Percentiles rank a stretch among this genome's conserved stretches.
Conservation (phyloP, 148 eudicot genomes). For the Silene latifolia region DNA sequence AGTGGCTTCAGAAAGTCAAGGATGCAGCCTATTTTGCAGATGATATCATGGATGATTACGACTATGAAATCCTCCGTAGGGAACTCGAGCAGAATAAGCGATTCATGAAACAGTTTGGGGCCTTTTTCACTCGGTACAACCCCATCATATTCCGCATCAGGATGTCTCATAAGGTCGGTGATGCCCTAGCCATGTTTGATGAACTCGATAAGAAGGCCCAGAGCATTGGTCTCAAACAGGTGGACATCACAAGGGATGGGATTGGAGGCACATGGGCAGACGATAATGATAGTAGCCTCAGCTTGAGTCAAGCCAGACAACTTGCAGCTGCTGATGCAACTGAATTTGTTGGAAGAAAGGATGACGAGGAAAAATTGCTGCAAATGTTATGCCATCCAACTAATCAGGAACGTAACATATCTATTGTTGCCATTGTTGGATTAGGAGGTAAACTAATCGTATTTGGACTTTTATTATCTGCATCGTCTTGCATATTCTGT, state of each 20-base stretch:
- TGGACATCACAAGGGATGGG: background rate
- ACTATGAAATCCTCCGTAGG: background rate
- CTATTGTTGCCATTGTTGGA: slow-evolving; percentile 9
- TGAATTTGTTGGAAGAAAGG: background rate
- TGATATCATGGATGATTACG: slow-evolving; percentile 11
- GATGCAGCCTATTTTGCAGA: slow-evolving; percentile 8
- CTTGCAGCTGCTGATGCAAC: background rate
- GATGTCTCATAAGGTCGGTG: background rate
- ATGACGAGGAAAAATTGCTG: background rate
- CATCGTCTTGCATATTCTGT: too few species aligned
- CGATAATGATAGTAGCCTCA: background rate
- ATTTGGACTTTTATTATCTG: background rate
- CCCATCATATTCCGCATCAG: background rate
- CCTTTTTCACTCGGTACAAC: background rate
- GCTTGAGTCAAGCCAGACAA: slow-evolving; percentile 1
- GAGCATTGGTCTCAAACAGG: background rate
- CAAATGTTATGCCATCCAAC: background rate
- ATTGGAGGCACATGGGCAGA: background rate
- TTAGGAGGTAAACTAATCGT: slow-evolving; percentile 12
- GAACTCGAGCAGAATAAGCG: background rate
- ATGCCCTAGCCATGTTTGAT: background rate
- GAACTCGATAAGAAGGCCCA: background rate
- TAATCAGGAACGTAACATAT: too few species aligned
- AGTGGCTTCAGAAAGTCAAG: background rate
- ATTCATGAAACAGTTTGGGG: background rate